Percentiles rank a stretch among this genome's conserved stretches.
These are phyloP conservation scores for Melastoma candidum DNA, from an alignment of 441 rosid species.

Conservation along the genomic window DNA sequence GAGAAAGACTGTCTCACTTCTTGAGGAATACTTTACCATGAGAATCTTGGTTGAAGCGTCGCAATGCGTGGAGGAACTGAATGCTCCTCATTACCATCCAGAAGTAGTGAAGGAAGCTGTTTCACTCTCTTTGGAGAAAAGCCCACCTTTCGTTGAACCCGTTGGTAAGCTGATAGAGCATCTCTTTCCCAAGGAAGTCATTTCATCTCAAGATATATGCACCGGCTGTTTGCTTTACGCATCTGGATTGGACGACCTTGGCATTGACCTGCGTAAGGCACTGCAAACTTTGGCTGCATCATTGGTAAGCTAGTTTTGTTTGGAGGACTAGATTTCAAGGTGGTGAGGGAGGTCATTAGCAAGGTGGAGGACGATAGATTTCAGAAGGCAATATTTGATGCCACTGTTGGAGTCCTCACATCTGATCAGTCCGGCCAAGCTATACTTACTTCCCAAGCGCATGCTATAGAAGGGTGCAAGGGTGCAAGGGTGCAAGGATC, in stretches of 20 bases:
- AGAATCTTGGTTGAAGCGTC: constrained; percentile 59
- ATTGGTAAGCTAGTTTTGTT: constrained; percentile 50
- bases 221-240: constrained; percentile 66
- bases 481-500: constrained; percentile 21
- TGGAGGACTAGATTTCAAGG: constrained; percentile 40
- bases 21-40: constrained; percentile 64
- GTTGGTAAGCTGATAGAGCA: constrained; percentile 43
- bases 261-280: constrained; percentile 74
- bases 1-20: constrained; percentile 48
- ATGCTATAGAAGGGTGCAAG: constrained; percentile 36
- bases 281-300: constrained; percentile 70
- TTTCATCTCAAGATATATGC: constrained; percentile 42
- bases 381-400: constrained; percentile 50
- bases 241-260: constrained; percentile 70
- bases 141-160: constrained; percentile 52
- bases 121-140: constrained; percentile 56
- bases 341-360: constrained; percentile 46
- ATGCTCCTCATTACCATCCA: constrained; percentile 57
- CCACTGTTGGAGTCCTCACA: constrained; percentile 30
- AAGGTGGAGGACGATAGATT: constrained; percentile 51
- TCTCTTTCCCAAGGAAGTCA: constrained; percentile 38
- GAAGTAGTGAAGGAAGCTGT: constrained; percentile 84
- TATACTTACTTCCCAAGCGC: constrained; percentile 42
- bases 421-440: constrained; percentile 28
- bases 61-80: constrained; percentile 62